Percentiles rank a stretch among this genome's conserved stretches.
phyloP scores from a whole-genome alignment of 2,329 filamentous ascomycete species.

The Phialophora expanda region DNA sequence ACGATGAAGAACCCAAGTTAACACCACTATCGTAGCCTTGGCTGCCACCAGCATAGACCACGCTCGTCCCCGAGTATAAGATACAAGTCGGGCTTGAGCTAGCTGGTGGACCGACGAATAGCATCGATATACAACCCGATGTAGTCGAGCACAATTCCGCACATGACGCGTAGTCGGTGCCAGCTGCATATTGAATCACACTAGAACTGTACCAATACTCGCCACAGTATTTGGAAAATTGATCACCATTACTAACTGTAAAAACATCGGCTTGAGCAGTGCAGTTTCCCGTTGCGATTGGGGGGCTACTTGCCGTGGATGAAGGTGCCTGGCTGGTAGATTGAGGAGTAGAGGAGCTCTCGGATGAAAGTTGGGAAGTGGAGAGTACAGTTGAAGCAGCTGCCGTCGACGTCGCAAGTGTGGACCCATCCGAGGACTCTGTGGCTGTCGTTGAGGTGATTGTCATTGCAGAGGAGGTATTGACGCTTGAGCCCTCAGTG shows the following conservation, averaged over 20 bases:
- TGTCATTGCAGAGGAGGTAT: not conserved
- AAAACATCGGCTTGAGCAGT: not conserved
- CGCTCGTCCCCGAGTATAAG: not conserved
- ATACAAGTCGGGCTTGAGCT: not conserved
- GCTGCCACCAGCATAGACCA: not conserved
- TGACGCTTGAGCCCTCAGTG: not conserved
- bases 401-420: no score
- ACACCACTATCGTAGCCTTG: constrained; percentile 2
- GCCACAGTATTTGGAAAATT: not conserved
- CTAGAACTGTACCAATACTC: not conserved
- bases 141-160: not conserved
- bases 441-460: constrained; percentile 3
- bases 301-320: not conserved
- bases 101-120: not conserved
- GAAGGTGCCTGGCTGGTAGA: not conserved
- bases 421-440: not conserved
- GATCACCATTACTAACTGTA: not conserved
- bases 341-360: not conserved
- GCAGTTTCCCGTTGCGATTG: constrained; percentile 1
- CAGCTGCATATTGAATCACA: not conserved
- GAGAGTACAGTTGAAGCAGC: not conserved
- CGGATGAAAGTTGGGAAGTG: not conserved
- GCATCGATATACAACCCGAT: not conserved
- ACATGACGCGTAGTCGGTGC: not conserved
- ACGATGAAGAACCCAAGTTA: not conserved